phyloP scores from a whole-genome alignment of 1,139 yeast species.

The Pneumocystis jirovecii region DNA sequence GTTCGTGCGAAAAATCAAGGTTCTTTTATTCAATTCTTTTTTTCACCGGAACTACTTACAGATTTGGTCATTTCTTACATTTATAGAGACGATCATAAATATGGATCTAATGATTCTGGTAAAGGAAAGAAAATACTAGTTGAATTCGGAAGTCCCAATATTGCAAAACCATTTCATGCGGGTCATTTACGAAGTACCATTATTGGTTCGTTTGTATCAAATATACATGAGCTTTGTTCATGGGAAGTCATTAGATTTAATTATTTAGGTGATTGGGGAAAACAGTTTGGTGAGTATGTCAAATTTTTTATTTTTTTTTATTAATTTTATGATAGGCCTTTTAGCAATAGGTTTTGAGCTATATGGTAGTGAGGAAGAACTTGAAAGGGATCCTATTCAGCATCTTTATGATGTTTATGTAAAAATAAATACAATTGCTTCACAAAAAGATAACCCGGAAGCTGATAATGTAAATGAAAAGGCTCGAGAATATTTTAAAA shows the following conservation, averaged over 20 bases:
- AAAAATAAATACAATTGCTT: slow-evolving; percentile 49
- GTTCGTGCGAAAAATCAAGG: slow-evolving; percentile 43
- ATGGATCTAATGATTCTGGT: slow-evolving; percentile 69
- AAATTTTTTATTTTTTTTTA: not conserved
- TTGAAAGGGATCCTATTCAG: slow-evolving; percentile 71
- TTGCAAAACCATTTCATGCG: slow-evolving; percentile 98
- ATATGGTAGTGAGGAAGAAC: slow-evolving; percentile 66
- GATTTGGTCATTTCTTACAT: slow-evolving; percentile 59
- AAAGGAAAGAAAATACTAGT: slow-evolving; percentile 56
- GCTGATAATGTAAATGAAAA: slow-evolving; percentile 10
- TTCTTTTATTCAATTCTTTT: slow-evolving; percentile 80
- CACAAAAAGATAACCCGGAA: slow-evolving; percentile 3
- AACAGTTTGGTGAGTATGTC: slow-evolving; percentile 67
- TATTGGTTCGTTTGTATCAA: slow-evolving; percentile 91
- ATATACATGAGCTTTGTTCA: slow-evolving; percentile 77
- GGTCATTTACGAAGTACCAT: slow-evolving; percentile 97
- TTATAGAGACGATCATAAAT: slow-evolving; percentile 42
- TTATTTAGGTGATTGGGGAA: slow-evolving; percentile 98
- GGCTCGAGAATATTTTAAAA: slow-evolving; percentile 78
- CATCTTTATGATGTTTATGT: slow-evolving; percentile 94
- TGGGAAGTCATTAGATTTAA: slow-evolving; percentile 83
- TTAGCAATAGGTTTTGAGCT: slow-evolving; percentile 82
- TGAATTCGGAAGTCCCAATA: slow-evolving; percentile 94
- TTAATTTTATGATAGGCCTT: slow-evolving; percentile 7
- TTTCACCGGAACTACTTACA: slow-evolving; percentile 49